Base-by-base conservation (phyloP, 2,329 filamentous ascomycete species). In the Raffaelea arxii region DNA sequence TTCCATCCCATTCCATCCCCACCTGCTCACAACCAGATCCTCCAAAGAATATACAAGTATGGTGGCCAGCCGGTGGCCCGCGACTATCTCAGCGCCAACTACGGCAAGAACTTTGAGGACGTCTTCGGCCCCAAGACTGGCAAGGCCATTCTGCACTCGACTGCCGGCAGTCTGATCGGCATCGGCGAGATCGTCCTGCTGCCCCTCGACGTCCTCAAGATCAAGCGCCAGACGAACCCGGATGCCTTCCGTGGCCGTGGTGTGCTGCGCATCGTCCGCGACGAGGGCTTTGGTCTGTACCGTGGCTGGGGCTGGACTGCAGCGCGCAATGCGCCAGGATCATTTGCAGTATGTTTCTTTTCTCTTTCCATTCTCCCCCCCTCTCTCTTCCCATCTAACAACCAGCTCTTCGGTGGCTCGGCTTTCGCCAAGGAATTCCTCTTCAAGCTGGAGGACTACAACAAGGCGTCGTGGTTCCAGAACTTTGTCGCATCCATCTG, bases 161-260 rank as follows among this genome's bases (percentile, higher is more conserved):
- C 88, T 44, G 92, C 92, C 53, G 92, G 92, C 72, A 91, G 86
- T 70, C 63, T 98, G 60, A 94, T 98, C 61, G 92, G 92, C 59
- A 95, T 98, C 58, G 92, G 92, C 62, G 92, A 98, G 72, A 94
- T 98, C 54, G 79, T 98, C 49, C 79, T 98, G 25, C 78, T 98
- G 36, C 92, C 92, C 37, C 80, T 98, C 51, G 92, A 98, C 58
- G 91, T 98, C 35, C 78, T 98, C 53, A 98, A 98, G 79, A 98
- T 98, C 73, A 98, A 98, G 79, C 83, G 92, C 59, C 92, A 98
- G 73, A 98, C 92, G 56, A 98, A 98, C 75, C 92, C 92, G 36
- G 92, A 97, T 62, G 90, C 92, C 30, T 98, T 98, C 81, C 81
- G 89, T 56, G 91, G 91, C 57, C 86, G 92, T 59, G 92, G 92